Base-by-base conservation (phyloP, 2,329 filamentous ascomycete genomes). In the Talaromyces amestolkiae region DNA sequence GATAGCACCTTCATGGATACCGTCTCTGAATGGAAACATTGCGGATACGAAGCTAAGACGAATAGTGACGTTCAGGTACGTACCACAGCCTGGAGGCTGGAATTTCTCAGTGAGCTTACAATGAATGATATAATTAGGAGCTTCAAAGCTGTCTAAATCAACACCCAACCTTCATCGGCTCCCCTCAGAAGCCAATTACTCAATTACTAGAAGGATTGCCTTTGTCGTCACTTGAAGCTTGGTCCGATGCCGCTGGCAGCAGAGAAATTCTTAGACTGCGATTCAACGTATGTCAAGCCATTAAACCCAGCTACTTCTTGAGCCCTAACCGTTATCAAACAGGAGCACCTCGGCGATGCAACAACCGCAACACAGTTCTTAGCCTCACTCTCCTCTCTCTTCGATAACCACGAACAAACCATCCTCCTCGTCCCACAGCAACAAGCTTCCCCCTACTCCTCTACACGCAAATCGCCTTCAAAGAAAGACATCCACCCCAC, bases 331-430 rank as follows among this genome's bases (percentile, higher is more conserved):
- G 67, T 59, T 51, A 59, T 35, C 62, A 68, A 63, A 65, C 45
- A 53, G 64, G 22, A 63, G 15, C 43, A 60, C n/a, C 27, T 47
- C 10, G 51, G 39, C 22, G 66, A 69, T 51, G 53, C 53, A 24
- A 5, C 22, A 13, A 66, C 84, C 81, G 73, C 83, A 37, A 70
- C 78, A 19, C 72, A 80, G 19, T 71, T 79, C 17, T 68, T 88
- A 65, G 71, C 78, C 22, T 73, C 80, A 33, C 74, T 88, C 47
- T 71, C 81, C 63, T 72, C 78, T 6, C 60, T 66, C 37, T 66
- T 66, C 60, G 61, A 54, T 10, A 41, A 47, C 37, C 19, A 56
- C 17, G 53, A 63, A 54, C 64, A 51, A 41, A 63, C 59, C 9
- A 43, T 62, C 35, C 24, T 66, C 1, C 53, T 66, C 10, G 49